Evolutionary conservation across 2,329 filamentous ascomycete genomes (phyloP).

Genomic region (Proliferodiscus dingleyae): DNA sequence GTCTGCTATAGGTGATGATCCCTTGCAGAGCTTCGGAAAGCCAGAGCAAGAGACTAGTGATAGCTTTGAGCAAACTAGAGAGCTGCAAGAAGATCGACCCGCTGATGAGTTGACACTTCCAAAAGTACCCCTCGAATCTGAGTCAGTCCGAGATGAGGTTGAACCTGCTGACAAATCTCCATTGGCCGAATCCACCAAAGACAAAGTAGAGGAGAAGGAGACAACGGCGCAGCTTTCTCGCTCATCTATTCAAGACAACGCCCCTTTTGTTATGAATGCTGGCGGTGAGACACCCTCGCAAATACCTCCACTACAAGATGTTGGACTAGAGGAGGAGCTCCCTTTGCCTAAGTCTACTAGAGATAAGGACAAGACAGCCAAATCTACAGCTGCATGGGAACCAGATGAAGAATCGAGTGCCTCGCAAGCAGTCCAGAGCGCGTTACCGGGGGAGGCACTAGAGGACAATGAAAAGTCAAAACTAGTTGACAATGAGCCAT

Average conservation of each 20-base stretch:
- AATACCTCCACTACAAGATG: background rate
- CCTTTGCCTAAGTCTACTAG: constrained; percentile 14
- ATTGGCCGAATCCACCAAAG: constrained; percentile 34
- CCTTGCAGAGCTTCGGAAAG: constrained; percentile 21
- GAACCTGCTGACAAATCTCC: constrained; percentile 12
- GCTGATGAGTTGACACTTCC: background rate
- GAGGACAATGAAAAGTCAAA: constrained; percentile 33
- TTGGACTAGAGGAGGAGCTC: constrained; percentile 6
- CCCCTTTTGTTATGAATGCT: constrained; percentile 1
- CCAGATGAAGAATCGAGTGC: background rate
- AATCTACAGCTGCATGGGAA: background rate
- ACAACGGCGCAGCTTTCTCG: constrained; percentile 14
- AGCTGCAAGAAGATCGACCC: constrained; percentile 6
- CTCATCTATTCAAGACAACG: constrained; percentile 14
- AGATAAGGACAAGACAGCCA: background rate
- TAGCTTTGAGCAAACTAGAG: constrained; percentile 2
- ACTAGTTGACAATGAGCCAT: constrained; percentile 2
- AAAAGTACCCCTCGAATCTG: background rate
- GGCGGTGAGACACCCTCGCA: background rate
- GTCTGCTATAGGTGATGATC: constrained; percentile 3
- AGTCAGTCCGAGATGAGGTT: background rate
- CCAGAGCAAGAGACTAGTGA: constrained; percentile 10
- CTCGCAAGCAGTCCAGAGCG: background rate
- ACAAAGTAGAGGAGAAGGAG: constrained; percentile 37
- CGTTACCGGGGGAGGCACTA: constrained; percentile 35